phyloP scores from a whole-genome alignment of 768 basidiomycete genomes.

The Vararia minispora region DNA sequence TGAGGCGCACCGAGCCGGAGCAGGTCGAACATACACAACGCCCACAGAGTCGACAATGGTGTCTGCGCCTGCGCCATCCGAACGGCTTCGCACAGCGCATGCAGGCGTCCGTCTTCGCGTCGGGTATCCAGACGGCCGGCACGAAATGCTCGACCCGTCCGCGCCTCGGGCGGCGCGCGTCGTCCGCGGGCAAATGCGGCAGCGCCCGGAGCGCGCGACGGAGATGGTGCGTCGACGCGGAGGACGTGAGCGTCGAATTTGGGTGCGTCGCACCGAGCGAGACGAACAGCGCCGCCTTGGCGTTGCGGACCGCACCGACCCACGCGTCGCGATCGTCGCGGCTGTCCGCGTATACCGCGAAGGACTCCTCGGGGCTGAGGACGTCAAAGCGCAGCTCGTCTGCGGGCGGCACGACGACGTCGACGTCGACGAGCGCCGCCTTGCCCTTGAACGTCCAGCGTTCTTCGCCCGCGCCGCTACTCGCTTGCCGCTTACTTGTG shows the following conservation, averaged over 20 bases:
- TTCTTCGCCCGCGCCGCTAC: slow-evolving; percentile 37
- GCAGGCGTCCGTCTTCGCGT: slow-evolving; percentile 70
- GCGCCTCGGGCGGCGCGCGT: slow-evolving; percentile 25
- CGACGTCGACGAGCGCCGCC: slow-evolving; percentile 60
- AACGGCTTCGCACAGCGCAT: slow-evolving; percentile 76
- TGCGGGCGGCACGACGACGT: slow-evolving; percentile 49
- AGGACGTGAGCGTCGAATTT: slow-evolving; percentile 74
- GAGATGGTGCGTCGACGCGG: slow-evolving; percentile 63
- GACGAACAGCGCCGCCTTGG: slow-evolving; percentile 60
- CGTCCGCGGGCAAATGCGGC: slow-evolving; percentile 50
- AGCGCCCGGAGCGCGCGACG: slow-evolving; percentile 64
- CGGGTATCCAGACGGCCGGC: slow-evolving; percentile 89
- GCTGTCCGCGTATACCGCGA: slow-evolving; percentile 53
- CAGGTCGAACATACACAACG: slow-evolving; percentile 79
- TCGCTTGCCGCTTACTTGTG: slow-evolving; percentile 20
- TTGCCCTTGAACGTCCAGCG: slow-evolving; percentile 66
- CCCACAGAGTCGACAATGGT: slow-evolving; percentile 83
- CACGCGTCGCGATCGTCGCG: slow-evolving; percentile 54
- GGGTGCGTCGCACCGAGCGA: slow-evolving; percentile 63
- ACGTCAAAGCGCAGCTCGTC: slow-evolving; percentile 59
- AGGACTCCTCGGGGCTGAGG: slow-evolving; percentile 66
- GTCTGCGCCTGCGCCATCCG: slow-evolving; percentile 68
- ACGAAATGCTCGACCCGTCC: slow-evolving; percentile 71
- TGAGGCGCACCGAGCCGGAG: slow-evolving; percentile 56
- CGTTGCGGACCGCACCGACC: slow-evolving; percentile 53